Evolutionary conservation across 495 filamentous ascomycete species (phyloP), one percentile per base, ranked within the genome.

Genomic region (Penicillium diatomitis): DNA sequence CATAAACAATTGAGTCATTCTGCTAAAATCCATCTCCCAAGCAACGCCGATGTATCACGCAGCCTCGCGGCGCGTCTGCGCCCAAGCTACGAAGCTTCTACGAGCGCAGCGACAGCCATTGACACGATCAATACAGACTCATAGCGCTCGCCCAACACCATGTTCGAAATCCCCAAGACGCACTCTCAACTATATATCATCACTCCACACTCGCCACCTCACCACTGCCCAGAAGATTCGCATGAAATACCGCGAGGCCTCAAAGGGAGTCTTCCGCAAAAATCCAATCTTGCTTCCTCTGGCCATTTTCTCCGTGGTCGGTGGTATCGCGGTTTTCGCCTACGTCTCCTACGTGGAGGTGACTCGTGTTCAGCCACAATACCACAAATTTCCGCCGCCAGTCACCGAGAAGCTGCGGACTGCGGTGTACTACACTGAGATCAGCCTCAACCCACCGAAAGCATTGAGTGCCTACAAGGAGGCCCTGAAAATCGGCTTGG

Each of bases 401-500:
- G 84, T 97, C 31, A 85, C 88, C 6, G 80, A 84, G 42, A 76
- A 84, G 41, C 75, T 99, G 8, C 88, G 92, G n/a, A 78, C 80
- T 39, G 92, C 87, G 0, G 71, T 97, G 10, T 96, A 88, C 67
- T 95, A 86, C 67, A 86, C 81, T 57, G 86, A 96, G 57, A 76
- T 82, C 53, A 67, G 78, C 32, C 69, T 82, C 6, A 79, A 92
- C 38, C 80, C 85, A n/a, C 67, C 78, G 41, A 73, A 80, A 42
- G 90, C 92, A 2, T 66, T 94, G 36, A 83, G 85, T 46, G 85
- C 88, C 65, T 97, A 95, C 64, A 79, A 79, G 50, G 72, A 82
- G 41, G 92, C 91, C 3, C 64, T 97, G 38, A 68, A 75, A 50
- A 72, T 81, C 10, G 87, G 86, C 34, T 64, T 77, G 12, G 81